Base-by-base conservation (phyloP, 148 eudicot species). In the Amaranthus cruentus region DNA sequence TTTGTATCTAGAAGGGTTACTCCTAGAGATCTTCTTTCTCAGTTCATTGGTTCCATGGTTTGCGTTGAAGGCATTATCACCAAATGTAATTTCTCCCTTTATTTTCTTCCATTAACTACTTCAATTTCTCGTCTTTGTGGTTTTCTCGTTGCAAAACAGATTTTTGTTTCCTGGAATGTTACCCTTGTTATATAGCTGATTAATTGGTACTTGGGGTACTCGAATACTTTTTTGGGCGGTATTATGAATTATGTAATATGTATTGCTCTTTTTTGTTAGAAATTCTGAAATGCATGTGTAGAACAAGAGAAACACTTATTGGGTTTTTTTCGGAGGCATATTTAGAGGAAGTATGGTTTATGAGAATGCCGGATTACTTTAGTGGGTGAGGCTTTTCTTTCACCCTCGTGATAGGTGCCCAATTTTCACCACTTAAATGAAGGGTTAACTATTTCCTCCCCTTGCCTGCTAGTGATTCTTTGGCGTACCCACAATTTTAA, bases 1-100 rank as follows among this genome's bases (percentile, higher is more conserved):
- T 96, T 92, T 71, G 99, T 92, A 75, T 96, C 96, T 1, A 85
- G 96, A 50, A 87, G 92, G 75, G 96, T 96, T 69, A 92, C 96
- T 0, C 97, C 99, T 0, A 83, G 99, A 64, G 99, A 96, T 44
- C 89, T 96, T 12, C 86, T 96, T 48, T 96, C 97, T 7, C 84
- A 87, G 68, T 96, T 92, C 75, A 96, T 96, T 42, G 99, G 99
- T 73, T 92, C 97, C 13, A 87, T 96, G 94, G 97, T 96, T 66
- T 90, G 94, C 47, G 97, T 96, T 50, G 97, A 88, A 72, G 99
- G 99, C 65, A 96, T 96, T 68, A 83, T 96, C 71, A 96, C 99
- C 51, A 92, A 90, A 85, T 96, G 97, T 96, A 88, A 21, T 47
- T 61, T 2, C 14, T 21, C 9, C 21, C 48, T 79, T 4, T 47